Percentiles rank a stretch among this genome's conserved stretches.
These are phyloP conservation scores for Ruellia speciosa DNA, from an alignment of 305 asterid genomes.

Conservation along the genomic window DNA sequence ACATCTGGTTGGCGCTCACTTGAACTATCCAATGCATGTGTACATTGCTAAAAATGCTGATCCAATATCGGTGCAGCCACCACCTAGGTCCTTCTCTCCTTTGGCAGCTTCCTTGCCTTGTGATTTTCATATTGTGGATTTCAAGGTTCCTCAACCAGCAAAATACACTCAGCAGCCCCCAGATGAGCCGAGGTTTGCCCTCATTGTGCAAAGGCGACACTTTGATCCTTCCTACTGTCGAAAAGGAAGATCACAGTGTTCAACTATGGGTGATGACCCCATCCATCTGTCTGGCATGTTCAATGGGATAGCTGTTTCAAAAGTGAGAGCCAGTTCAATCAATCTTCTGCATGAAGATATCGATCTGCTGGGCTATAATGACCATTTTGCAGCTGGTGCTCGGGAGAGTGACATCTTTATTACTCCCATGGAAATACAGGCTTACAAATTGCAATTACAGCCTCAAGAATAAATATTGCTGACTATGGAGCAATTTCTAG, in stretches of 20 bases:
- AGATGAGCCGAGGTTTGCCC: conserved; percentile 55
- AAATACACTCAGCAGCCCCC: conserved; percentile 57
- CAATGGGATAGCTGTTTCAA: conserved; percentile 54
- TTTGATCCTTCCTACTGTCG: conserved; percentile 70
- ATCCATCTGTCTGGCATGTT: conserved; percentile 73
- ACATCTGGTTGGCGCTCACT: conserved; percentile 73
- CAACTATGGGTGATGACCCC: conserved; percentile 59
- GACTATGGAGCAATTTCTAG: background rate
- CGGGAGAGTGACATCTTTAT: conserved; percentile 75
- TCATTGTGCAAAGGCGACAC: conserved; percentile 56
- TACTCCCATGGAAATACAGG: conserved; percentile 92
- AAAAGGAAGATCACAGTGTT: conserved; percentile 66
- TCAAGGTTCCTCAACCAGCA: conserved; percentile 77
- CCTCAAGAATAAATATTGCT: conserved; percentile 21
- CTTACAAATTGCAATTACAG: conserved; percentile 67
- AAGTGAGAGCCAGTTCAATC: conserved; percentile 60
- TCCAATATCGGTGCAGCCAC: conserved; percentile 80
- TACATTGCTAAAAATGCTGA: conserved; percentile 76
- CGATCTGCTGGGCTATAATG: conserved; percentile 66
- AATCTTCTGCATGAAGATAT: conserved; percentile 79
- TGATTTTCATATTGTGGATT: conserved; percentile 76
- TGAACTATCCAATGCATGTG: conserved; percentile 64
- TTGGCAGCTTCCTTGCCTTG: conserved; percentile 67
- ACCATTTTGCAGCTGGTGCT: conserved; percentile 65
- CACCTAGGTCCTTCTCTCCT: conserved; percentile 89